phyloP scores from a whole-genome alignment of 2,329 filamentous ascomycete species.

The Cladosporium halotolerans region DNA sequence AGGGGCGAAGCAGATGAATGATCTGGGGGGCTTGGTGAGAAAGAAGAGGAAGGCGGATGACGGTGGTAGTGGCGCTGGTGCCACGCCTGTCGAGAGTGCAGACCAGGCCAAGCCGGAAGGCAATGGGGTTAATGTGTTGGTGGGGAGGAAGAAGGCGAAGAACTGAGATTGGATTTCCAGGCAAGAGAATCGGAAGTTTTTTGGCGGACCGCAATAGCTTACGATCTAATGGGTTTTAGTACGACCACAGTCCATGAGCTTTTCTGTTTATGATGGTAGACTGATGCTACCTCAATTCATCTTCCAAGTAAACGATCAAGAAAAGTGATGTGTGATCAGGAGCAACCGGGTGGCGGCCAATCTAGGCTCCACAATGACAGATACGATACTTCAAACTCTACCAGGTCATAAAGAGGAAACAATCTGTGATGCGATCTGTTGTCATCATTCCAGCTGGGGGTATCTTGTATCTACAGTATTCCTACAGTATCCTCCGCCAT shows the following conservation, averaged over 20 bases:
- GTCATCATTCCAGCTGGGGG: not conserved
- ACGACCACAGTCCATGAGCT: too few species aligned
- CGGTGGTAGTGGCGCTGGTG: conserved; percentile 15
- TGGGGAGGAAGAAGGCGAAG: conserved; percentile 56
- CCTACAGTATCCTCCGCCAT: conserved; percentile 2
- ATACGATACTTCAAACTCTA: too few species aligned
- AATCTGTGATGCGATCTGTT: not conserved
- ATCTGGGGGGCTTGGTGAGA: conserved; percentile 35
- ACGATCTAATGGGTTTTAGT: too few species aligned
- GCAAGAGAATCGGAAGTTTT: too few species aligned
- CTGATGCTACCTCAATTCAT: too few species aligned
- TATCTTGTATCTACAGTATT: conserved; percentile 1
- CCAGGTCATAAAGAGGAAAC: too few species aligned
- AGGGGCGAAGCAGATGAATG: conserved; percentile 20
- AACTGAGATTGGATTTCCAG: not conserved
- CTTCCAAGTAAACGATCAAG: too few species aligned
- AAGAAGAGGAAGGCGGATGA: conserved; percentile 46
- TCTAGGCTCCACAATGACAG: too few species aligned
- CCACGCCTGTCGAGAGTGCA: conserved; percentile 5
- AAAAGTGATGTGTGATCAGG: too few species aligned
- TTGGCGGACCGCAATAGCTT: too few species aligned
- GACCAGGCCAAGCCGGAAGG: conserved; percentile 3
- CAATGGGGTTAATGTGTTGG: conserved; percentile 44
- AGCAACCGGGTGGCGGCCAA: too few species aligned
- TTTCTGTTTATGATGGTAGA: too few species aligned